phyloP scores from a whole-genome alignment of 345 rosid species.

The Eucalyptus cloeziana region DNA sequence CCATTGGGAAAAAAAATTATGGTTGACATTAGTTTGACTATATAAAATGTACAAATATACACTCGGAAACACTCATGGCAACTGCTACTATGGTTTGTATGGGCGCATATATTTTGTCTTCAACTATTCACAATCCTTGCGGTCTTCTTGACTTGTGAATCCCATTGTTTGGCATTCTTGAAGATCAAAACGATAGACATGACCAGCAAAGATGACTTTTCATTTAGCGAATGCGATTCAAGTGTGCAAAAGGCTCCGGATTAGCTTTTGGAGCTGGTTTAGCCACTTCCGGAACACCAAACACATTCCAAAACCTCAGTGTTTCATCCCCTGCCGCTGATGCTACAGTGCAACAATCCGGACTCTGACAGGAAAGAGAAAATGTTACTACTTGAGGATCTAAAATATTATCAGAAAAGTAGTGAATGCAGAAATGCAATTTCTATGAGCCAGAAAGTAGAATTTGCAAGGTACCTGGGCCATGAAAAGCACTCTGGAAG shows the following conservation, averaged over 20 bases:
- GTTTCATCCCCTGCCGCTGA: slow-evolving; percentile 79
- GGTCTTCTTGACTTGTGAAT: neutral
- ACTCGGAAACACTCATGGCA: neutral
- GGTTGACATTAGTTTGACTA: neutral
- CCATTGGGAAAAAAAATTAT: neutral
- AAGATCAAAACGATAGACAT: neutral
- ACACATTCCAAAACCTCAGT: slow-evolving; percentile 61
- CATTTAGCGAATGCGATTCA: slow-evolving; percentile 41
- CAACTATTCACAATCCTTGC: neutral
- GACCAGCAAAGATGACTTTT: neutral
- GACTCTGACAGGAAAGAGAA: neutral
- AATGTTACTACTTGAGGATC: neutral
- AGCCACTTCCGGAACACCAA: slow-evolving; percentile 46
- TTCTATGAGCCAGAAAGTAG: neutral
- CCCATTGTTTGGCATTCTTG: neutral
- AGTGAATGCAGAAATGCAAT: neutral
- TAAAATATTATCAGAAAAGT: neutral
- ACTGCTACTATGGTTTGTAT: neutral
- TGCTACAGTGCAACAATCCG: slow-evolving; percentile 37
- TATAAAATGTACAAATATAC: neutral
- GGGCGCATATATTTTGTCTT: neutral
- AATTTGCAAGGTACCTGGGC: slow-evolving; percentile 2
- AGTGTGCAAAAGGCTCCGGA: slow-evolving; percentile 38
- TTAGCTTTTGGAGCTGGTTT: slow-evolving; percentile 35
- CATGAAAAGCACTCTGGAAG: slow-evolving; percentile 37